Evolutionary conservation across 192 early-diverging fungal genomes (phyloP).

Genomic region (Pilobolus umbonatus): DNA sequence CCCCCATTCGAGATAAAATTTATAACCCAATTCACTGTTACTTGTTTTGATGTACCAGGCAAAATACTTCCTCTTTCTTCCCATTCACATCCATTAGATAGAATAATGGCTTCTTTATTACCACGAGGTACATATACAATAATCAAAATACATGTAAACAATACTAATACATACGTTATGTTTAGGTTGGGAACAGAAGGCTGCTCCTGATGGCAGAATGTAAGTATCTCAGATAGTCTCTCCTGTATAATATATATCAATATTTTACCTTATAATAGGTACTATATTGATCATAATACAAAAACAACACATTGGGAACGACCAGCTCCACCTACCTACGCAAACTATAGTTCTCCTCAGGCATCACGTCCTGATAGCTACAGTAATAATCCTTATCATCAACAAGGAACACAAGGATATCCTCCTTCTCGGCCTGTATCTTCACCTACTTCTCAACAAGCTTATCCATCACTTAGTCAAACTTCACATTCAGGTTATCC

Average conservation of each 20-base stretch:
- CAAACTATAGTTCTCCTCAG: neutral
- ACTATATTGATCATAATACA: slow-evolving; percentile 26
- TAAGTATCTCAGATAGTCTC: slow-evolving; percentile 1
- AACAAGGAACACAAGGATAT: neutral
- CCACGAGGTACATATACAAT: slow-evolving; percentile 14
- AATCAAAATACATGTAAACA: neutral
- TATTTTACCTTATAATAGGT: slow-evolving; percentile 4
- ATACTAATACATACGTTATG: neutral
- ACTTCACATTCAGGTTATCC: neutral
- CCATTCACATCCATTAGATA: neutral
- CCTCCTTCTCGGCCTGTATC: neutral
- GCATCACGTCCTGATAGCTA: neutral
- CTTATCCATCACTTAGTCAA: neutral
- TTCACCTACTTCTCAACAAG: neutral
- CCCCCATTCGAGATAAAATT: too few species aligned
- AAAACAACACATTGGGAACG: slow-evolving; percentile 29
- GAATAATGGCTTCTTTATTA: slow-evolving; percentile 7
- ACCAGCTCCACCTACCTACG: slow-evolving; percentile 14
- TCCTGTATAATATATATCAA: neutral
- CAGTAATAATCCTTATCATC: neutral
- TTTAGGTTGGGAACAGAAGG: slow-evolving; percentile 24
- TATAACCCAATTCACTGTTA: too few species aligned
- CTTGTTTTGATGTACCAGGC: too few species aligned
- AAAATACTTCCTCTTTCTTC: neutral
- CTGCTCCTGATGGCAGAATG: slow-evolving; percentile 17